These are phyloP conservation scores for Pseudomonodictys pantanalensis DNA, from an alignment of 495 filamentous ascomycete genomes.

Conservation along the genomic window DNA sequence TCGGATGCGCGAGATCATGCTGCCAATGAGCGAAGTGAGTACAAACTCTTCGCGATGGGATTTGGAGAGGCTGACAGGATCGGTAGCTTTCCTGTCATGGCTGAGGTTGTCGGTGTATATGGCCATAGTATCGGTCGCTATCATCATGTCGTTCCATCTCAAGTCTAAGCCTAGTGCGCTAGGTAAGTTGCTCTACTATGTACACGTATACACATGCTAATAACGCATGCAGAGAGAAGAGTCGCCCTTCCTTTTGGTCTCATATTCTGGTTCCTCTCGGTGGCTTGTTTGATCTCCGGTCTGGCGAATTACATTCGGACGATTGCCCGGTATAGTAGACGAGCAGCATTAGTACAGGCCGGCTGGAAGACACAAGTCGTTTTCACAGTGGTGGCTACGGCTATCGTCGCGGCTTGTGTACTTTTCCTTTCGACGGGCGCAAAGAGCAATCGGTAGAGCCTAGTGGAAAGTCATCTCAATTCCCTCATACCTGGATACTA, in stretches of 20 bases:
- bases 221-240: constrained; percentile 53
- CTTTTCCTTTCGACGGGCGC: constrained; percentile 59
- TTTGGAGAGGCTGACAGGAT: constrained; percentile 1
- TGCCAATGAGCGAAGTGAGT: constrained; percentile 71
- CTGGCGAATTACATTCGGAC: constrained; percentile 85
- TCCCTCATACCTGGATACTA: no score
- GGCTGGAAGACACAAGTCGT: constrained; percentile 90
- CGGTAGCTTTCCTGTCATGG: constrained; percentile 81
- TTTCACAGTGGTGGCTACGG: constrained; percentile 70
- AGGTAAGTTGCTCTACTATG: constrained; percentile 13
- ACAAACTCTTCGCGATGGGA: not conserved
- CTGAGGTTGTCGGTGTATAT: constrained; percentile 89
- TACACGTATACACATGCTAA: not conserved
- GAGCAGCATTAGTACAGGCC: constrained; percentile 81
- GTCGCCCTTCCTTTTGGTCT: constrained; percentile 82
- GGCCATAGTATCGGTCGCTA: constrained; percentile 81
- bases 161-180: constrained; percentile 63
- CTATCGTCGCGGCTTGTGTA: constrained; percentile 78
- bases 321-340: constrained; percentile 75
- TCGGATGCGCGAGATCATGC: constrained; percentile 87
- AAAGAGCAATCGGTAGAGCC: constrained; percentile 6
- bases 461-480: no score
- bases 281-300: constrained; percentile 72
- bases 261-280: constrained; percentile 79
- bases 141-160: constrained; percentile 90